A percentile compares a stretch with the other conserved stretches of the same genome.
phyloP scores from a whole-genome alignment of 2,329 filamentous ascomycete genomes.

The Calonectria pteridis region DNA sequence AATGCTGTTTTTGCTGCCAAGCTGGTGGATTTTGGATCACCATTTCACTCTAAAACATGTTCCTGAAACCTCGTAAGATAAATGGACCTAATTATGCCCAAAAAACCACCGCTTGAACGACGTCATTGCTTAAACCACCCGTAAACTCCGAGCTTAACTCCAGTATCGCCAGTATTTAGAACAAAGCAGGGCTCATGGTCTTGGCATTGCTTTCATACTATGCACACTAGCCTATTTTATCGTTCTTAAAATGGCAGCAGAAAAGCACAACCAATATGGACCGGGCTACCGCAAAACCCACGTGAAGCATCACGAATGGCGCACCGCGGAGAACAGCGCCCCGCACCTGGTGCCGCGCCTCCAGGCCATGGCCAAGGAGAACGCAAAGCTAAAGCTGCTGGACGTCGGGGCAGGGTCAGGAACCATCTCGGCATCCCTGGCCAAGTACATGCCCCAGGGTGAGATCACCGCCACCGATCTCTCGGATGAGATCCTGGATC shows the following conservation, averaged over 20 bases:
- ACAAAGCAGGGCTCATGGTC: neutral
- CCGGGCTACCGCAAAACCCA: slow-evolving; percentile 43
- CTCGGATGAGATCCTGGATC: slow-evolving; percentile 47
- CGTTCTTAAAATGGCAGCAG: slow-evolving; percentile 32
- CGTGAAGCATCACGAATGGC: slow-evolving; percentile 50
- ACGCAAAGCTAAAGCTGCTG: slow-evolving; percentile 54
- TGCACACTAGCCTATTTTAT: neutral
- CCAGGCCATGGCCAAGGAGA: slow-evolving; percentile 32
- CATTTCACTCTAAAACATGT: neutral
- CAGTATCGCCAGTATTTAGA: neutral
- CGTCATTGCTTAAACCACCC: neutral
- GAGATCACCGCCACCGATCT: slow-evolving; percentile 49
- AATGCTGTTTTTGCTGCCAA: neutral
- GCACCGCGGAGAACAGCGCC: slow-evolving; percentile 59
- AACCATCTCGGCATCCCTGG: slow-evolving; percentile 60
- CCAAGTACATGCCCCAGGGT: slow-evolving; percentile 54
- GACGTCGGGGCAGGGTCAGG: slow-evolving; percentile 64
- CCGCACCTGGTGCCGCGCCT: slow-evolving; percentile 58
- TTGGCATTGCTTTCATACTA: neutral
- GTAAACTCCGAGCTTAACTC: slow-evolving; percentile 18
- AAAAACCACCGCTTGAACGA: neutral
- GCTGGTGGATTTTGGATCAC: neutral
- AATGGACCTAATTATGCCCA: neutral
- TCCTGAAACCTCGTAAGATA: neutral
- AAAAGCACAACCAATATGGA: slow-evolving; percentile 43